Percentiles rank a stretch among this genome's conserved stretches.
Evolutionary conservation across 495 filamentous ascomycete genomes (phyloP).

Genomic region (Neurospora cerealis): DNA sequence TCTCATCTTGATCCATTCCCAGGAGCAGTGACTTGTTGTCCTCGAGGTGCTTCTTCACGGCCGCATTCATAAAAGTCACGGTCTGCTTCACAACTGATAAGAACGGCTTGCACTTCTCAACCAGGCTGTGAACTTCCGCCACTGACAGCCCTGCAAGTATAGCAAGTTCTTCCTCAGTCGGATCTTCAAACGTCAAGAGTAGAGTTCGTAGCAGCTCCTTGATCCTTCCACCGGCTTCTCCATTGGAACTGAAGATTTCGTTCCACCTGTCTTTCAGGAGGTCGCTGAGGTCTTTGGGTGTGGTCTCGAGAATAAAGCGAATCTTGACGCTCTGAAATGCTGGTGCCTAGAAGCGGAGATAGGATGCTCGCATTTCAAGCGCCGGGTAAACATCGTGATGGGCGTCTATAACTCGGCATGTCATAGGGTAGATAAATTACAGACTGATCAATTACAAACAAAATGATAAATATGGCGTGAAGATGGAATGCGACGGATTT

Average conservation of each 20-base stretch:
- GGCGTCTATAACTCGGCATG: background rate
- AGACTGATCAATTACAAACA: background rate
- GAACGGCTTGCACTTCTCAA: slow-evolving; percentile 25
- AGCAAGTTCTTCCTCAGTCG: slow-evolving; percentile 22
- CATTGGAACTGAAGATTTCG: slow-evolving; percentile 18
- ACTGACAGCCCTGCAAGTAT: slow-evolving; percentile 17
- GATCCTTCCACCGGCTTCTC: slow-evolving; percentile 17
- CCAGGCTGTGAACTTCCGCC: slow-evolving; percentile 16
- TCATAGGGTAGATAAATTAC: background rate
- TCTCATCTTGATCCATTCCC: slow-evolving; percentile 22
- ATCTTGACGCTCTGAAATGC: slow-evolving; percentile 10
- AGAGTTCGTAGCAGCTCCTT: slow-evolving; percentile 27
- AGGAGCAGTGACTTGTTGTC: slow-evolving; percentile 9
- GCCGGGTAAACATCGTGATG: background rate
- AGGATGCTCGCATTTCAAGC: background rate
- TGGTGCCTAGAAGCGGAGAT: background rate
- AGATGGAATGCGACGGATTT: background rate
- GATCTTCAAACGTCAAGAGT: slow-evolving; percentile 26
- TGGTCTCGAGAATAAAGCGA: slow-evolving; percentile 19
- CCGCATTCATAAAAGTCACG: slow-evolving; percentile 14
- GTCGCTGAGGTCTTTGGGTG: slow-evolving; percentile 22
- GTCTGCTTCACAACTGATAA: slow-evolving; percentile 18
- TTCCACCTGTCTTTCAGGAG: slow-evolving; percentile 24
- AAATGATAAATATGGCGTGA: background rate
- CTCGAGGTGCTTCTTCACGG: background rate